phyloP scores from a whole-genome alignment of 768 basidiomycete genomes.

The Lactarius quietus region DNA sequence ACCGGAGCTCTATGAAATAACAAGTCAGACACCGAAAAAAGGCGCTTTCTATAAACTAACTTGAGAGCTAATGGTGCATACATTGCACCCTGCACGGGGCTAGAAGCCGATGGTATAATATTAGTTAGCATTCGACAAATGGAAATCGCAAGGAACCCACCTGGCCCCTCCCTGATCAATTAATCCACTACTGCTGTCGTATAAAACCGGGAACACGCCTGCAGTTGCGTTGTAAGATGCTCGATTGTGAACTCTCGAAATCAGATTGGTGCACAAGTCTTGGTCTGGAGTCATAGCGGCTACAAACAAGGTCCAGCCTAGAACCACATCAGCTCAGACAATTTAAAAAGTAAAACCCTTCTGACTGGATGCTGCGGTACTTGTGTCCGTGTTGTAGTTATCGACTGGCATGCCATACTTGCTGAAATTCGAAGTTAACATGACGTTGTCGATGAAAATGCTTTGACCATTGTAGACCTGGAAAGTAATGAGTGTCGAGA shows the following conservation, averaged over 20 bases:
- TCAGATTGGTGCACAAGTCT: slow-evolving; percentile 6
- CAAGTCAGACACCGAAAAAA: not conserved
- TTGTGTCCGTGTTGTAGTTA: not conserved
- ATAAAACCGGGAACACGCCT: slow-evolving; percentile 13
- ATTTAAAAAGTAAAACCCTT: not conserved
- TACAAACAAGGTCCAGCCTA: slow-evolving; percentile 18
- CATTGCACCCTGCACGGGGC: slow-evolving; percentile 28
- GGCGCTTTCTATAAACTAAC: slow-evolving; percentile 15
- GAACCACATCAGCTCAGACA: not conserved
- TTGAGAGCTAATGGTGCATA: slow-evolving; percentile 28
- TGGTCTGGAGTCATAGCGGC: slow-evolving; percentile 9
- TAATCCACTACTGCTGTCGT: not conserved
- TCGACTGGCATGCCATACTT: slow-evolving; percentile 20
- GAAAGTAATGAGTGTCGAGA: not conserved
- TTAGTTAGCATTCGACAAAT: not conserved
- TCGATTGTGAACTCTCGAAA: slow-evolving; percentile 10
- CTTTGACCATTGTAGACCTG: slow-evolving; percentile 18
- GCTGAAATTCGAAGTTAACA: not conserved
- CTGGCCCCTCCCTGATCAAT: slow-evolving; percentile 12
- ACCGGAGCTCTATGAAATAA: not conserved
- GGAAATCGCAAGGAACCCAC: slow-evolving; percentile 1
- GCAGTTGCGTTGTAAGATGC: slow-evolving; percentile 6
- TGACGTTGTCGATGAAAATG: slow-evolving; percentile 2
- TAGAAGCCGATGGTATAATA: not conserved
- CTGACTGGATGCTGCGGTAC: not conserved